phyloP scores from a whole-genome alignment of 2,329 filamentous ascomycete species.

The Bipolaris victoriae region DNA sequence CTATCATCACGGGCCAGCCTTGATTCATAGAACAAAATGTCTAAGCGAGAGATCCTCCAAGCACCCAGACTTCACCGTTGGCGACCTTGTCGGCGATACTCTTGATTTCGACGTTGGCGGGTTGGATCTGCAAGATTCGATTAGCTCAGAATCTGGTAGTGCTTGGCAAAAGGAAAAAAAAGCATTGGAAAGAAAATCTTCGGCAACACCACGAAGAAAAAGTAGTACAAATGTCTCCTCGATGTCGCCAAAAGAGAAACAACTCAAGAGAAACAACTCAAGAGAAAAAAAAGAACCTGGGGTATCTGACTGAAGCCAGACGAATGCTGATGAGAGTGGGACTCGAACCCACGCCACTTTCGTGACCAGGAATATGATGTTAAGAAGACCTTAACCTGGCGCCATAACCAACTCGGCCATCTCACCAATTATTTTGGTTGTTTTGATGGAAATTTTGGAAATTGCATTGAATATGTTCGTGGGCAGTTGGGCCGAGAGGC shows the following conservation, averaged over 20 bases:
- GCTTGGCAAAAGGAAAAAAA: not conserved
- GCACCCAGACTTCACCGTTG: slow-evolving; percentile 89
- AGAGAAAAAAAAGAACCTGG: slow-evolving; percentile 33
- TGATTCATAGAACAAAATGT: not conserved
- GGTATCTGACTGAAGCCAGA: slow-evolving; percentile 28
- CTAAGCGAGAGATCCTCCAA: slow-evolving; percentile 63
- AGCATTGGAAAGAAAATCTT: not conserved
- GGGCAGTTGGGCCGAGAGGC: not conserved
- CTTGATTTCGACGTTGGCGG: slow-evolving; percentile 78
- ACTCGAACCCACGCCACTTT: slow-evolving; percentile 51
- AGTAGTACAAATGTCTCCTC: not conserved
- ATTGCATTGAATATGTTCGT: slow-evolving; percentile 4
- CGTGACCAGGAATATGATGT: slow-evolving; percentile 44
- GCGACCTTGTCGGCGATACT: slow-evolving; percentile 75
- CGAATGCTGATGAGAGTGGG: slow-evolving; percentile 50
- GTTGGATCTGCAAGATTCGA: slow-evolving; percentile 66
- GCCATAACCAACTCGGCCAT: slow-evolving; percentile 42
- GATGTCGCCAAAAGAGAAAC: not conserved
- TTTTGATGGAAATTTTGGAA: slow-evolving; percentile 18
- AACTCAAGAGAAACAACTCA: slow-evolving; percentile 13
- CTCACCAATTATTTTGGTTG: slow-evolving; percentile 16
- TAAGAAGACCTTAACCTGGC: slow-evolving; percentile 41
- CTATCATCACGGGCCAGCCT: not conserved
- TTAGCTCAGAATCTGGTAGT: slow-evolving; percentile 12
- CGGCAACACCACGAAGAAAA: not conserved